Percentiles rank a stretch among this genome's conserved stretches.
phyloP scores from a whole-genome alignment of 176 grass and related monocot genomes.

The Eleusine coracana region DNA sequence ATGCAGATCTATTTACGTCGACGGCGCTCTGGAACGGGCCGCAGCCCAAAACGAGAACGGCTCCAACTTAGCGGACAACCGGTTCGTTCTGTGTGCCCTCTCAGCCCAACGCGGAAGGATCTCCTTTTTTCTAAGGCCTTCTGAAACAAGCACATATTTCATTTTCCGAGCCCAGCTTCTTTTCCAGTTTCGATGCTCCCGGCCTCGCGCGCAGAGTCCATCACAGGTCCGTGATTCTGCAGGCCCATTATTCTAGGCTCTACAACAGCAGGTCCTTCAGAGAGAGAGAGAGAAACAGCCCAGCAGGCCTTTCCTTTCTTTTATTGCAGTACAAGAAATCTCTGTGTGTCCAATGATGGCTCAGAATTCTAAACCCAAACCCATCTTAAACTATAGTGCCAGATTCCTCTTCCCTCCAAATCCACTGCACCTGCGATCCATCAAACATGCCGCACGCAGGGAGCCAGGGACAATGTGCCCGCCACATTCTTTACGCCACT shows the following conservation, averaged over 20 bases:
- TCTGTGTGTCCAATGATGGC: background rate
- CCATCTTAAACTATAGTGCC: slow-evolving; percentile 4
- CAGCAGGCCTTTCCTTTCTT: background rate
- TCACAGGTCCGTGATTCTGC: background rate
- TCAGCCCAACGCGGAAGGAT: too few species aligned
- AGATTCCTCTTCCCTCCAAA: slow-evolving; percentile 21
- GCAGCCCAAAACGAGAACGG: too few species aligned
- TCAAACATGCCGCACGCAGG: slow-evolving; percentile 17
- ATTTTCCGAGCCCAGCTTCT: background rate
- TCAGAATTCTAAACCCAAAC: background rate
- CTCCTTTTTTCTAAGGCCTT: too few species aligned
- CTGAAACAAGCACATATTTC: background rate
- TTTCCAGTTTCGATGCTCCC: background rate
- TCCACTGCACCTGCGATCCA: slow-evolving; percentile 38
- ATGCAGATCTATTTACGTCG: too few species aligned
- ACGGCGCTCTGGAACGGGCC: too few species aligned
- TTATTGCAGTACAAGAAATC: too few species aligned
- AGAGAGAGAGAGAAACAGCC: background rate
- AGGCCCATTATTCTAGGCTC: background rate
- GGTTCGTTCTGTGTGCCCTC: too few species aligned
- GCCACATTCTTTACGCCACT: slow-evolving; percentile 15
- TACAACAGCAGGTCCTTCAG: too few species aligned
- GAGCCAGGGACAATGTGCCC: slow-evolving; percentile 23
- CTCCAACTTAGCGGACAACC: too few species aligned
- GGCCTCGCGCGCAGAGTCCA: too few species aligned